Conservation (phyloP, 2,329 filamentous ascomycete genomes). For the Fusarium brevicatenulatum region DNA sequence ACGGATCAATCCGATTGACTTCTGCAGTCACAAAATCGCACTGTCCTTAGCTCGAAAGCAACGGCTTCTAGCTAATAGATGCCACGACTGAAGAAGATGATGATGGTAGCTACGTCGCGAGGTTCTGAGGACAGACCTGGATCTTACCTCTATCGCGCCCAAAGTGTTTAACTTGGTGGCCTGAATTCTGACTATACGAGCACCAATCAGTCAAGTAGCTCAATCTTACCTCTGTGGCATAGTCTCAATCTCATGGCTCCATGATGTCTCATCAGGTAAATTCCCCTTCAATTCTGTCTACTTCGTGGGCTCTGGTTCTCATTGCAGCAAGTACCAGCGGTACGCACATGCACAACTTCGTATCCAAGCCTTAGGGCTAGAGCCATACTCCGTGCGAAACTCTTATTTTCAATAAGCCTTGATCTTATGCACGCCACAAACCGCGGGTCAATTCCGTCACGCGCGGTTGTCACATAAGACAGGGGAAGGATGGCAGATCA, state of each 20-base stretch:
- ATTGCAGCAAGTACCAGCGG: no score
- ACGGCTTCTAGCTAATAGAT: neutral
- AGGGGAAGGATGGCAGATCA: neutral
- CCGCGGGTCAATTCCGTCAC: neutral
- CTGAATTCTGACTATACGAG: no score
- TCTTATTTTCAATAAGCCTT: neutral
- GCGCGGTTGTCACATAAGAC: neutral
- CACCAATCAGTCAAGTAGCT: no score
- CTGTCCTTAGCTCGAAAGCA: neutral
- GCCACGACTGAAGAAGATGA: neutral
- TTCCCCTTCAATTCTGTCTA: no score
- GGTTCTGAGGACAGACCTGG: neutral
- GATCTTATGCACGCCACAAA: neutral
- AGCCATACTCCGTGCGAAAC: neutral
- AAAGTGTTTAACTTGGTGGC: no score
- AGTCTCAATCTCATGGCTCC: no score
- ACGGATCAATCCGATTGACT: neutral
- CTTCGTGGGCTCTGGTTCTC: no score
- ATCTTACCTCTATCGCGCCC: neutral
- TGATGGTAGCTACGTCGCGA: neutral
- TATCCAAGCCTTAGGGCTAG: fast-evolving
- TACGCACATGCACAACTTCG: neutral
- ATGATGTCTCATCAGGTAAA: no score
- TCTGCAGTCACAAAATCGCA: no score
- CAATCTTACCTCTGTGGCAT: no score